phyloP scores from a whole-genome alignment of 768 basidiomycete genomes.

The Hortiboletus campestris region DNA sequence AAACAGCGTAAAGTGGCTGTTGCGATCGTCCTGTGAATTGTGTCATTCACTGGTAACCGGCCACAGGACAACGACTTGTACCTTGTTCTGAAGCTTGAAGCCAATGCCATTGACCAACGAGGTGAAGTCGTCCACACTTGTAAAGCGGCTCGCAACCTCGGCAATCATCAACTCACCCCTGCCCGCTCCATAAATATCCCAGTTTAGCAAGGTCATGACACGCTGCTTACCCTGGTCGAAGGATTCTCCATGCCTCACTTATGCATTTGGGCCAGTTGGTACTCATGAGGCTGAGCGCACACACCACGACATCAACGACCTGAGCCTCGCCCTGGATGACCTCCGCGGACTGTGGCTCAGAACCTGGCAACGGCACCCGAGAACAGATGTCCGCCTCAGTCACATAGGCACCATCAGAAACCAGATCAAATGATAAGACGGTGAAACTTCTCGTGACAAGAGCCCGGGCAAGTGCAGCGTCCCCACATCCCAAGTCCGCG shows the following conservation, averaged over 20 bases:
- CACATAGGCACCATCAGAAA: slow-evolving; percentile 72
- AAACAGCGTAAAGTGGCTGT: slow-evolving; percentile 84
- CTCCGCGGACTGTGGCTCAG: slow-evolving; percentile 43
- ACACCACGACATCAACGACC: slow-evolving; percentile 88
- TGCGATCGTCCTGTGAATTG: slow-evolving; percentile 62
- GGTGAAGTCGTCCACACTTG: slow-evolving; percentile 62
- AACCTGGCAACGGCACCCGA: slow-evolving; percentile 82
- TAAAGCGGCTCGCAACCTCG: slow-evolving; percentile 85
- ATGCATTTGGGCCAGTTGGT: slow-evolving; percentile 94
- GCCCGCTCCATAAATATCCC: slow-evolving; percentile 9
- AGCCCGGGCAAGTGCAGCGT: slow-evolving; percentile 79
- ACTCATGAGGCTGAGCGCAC: slow-evolving; percentile 95
- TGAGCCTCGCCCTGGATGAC: slow-evolving; percentile 58
- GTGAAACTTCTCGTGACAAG: slow-evolving; percentile 66
- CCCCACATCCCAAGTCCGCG: slow-evolving; percentile 94
- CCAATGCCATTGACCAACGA: slow-evolving; percentile 65
- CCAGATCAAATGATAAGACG: slow-evolving; percentile 79
- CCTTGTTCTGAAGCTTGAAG: slow-evolving; percentile 71
- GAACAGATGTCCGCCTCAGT: slow-evolving; percentile 88
- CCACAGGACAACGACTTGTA: slow-evolving; percentile 27
- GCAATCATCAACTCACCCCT: slow-evolving; percentile 86
- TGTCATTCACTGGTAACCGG: slow-evolving; percentile 1
- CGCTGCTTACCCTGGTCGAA: slow-evolving; percentile 70
- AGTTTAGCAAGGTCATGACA: background rate
- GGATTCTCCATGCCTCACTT: slow-evolving; percentile 84